These are phyloP conservation scores for Cladobotryum protrusum DNA, from an alignment of 2,329 filamentous ascomycete species.

Conservation along the genomic window DNA sequence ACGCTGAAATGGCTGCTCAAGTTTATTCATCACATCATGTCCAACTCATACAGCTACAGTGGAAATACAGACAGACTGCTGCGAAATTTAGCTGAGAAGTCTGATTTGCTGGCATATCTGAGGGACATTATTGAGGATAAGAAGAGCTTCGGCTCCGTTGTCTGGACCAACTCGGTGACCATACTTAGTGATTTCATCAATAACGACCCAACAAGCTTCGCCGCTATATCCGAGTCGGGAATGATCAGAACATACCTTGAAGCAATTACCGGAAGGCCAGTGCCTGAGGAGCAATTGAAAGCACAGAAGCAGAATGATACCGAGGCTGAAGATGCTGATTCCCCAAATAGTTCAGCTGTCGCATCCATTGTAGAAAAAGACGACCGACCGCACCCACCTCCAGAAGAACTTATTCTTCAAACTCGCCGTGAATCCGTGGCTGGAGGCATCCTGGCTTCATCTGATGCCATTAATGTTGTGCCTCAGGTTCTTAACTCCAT, in stretches of 20 bases:
- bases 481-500: constrained; percentile 89
- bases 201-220: constrained; percentile 96
- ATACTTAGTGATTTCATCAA: constrained; percentile 96
- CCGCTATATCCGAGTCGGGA: constrained; percentile 89
- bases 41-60: constrained; percentile 58
- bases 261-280: constrained; percentile 58
- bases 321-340: constrained; percentile 29
- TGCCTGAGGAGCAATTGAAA: constrained; percentile 29
- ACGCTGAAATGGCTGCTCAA: constrained; percentile 91
- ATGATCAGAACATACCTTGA: constrained; percentile 82
- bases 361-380: constrained; percentile 31
- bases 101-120: constrained; percentile 72
- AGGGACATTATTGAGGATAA: constrained; percentile 77
- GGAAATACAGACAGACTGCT: constrained; percentile 85
- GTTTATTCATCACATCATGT: constrained; percentile 94
- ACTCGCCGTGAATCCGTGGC: constrained; percentile 45
- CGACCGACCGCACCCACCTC: constrained; percentile 47
- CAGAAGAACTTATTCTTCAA: constrained; percentile 41
- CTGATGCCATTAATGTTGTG: constrained; percentile 81
- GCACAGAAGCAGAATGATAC: constrained; percentile 24
- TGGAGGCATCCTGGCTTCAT: constrained; percentile 73
- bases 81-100: constrained; percentile 90
- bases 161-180: constrained; percentile 91
- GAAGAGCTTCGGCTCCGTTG: constrained; percentile 75
- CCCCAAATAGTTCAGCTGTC: constrained; percentile 34